phyloP scores from a whole-genome alignment of 192 early-diverging fungal genomes.

The Dissophora ornata region DNA sequence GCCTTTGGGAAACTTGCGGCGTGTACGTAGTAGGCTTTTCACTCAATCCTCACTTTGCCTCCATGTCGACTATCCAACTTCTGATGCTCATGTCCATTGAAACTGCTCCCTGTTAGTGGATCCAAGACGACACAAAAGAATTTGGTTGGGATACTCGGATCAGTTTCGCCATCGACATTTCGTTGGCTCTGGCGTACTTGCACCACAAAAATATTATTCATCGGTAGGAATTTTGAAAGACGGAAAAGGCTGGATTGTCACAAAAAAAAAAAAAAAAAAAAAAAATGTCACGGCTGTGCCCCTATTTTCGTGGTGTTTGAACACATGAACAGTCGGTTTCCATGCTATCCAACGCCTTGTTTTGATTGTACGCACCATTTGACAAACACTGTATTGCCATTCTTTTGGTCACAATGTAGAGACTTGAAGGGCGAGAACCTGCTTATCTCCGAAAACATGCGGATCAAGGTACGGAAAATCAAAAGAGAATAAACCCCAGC shows the following conservation, averaged over 20 bases:
- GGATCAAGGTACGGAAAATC: constrained; percentile 45
- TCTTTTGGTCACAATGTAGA: constrained; percentile 9
- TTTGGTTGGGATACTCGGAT: constrained; percentile 55
- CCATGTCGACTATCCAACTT: too few relatives aligned
- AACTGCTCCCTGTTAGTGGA: too few relatives aligned
- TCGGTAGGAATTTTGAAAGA: constrained; percentile 11
- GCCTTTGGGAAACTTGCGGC: constrained; percentile 42
- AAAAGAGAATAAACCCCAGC: too few relatives aligned
- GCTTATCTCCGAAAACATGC: constrained; percentile 51
- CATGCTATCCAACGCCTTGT: neutral
- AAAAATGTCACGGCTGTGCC: neutral
- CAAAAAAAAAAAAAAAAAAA: neutral
- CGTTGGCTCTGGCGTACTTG: constrained; percentile 43
- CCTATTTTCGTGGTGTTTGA: constrained; percentile 12
- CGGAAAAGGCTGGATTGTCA: too few relatives aligned
- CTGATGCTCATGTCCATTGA: too few relatives aligned
- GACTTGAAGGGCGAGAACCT: constrained; percentile 51
- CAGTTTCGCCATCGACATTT: constrained; percentile 53
- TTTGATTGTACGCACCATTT: too few relatives aligned
- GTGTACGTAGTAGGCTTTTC: constrained; percentile 11
- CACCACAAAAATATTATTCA: constrained; percentile 55
- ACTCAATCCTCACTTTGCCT: neutral
- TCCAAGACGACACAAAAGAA: constrained; percentile 50
- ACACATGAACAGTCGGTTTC: constrained; percentile 5
- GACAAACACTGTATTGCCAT: neutral